Evolutionary conservation across 2,329 filamentous ascomycete species (phyloP).

Genomic region (Cladophialophora exuberans): DNA sequence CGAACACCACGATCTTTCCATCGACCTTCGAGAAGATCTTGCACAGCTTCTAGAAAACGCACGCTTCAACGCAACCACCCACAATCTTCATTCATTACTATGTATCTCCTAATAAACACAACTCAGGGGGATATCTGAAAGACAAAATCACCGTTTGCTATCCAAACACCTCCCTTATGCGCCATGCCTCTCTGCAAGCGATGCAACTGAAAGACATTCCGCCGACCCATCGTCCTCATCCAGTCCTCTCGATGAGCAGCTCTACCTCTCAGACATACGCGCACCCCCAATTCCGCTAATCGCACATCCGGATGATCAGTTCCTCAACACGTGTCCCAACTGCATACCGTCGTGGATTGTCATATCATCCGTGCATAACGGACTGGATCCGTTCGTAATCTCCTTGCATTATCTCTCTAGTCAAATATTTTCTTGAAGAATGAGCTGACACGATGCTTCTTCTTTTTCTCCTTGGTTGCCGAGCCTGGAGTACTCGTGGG

Average conservation of each 20-base stretch:
- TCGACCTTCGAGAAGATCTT: constrained; percentile 2
- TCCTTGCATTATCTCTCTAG: constrained; percentile 32
- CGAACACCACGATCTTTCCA: no score
- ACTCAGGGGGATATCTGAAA: constrained; percentile 32
- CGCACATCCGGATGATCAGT: no score
- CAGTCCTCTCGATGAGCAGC: not conserved
- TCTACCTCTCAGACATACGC: no score
- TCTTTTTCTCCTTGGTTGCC: constrained; percentile 61
- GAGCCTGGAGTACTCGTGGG: constrained; percentile 31
- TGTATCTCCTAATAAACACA: constrained; percentile 22
- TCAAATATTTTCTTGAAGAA: constrained; percentile 62
- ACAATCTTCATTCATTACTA: not conserved
- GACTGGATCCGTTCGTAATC: no score
- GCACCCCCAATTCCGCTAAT: not conserved
- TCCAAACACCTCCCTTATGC: constrained; percentile 27
- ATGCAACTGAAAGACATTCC: constrained; percentile 18
- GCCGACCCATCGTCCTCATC: not conserved
- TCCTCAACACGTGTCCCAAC: not conserved
- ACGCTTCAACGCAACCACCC: no score
- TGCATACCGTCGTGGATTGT: not conserved
- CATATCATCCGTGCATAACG: no score
- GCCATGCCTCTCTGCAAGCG: constrained; percentile 23
- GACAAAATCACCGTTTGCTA: constrained; percentile 25
- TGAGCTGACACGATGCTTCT: constrained; percentile 68
- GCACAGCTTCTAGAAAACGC: constrained; percentile 30